These are phyloP conservation scores for Ophiostoma pallidulum DNA, from an alignment of 2,329 filamentous ascomycete genomes.

Conservation along the genomic window DNA sequence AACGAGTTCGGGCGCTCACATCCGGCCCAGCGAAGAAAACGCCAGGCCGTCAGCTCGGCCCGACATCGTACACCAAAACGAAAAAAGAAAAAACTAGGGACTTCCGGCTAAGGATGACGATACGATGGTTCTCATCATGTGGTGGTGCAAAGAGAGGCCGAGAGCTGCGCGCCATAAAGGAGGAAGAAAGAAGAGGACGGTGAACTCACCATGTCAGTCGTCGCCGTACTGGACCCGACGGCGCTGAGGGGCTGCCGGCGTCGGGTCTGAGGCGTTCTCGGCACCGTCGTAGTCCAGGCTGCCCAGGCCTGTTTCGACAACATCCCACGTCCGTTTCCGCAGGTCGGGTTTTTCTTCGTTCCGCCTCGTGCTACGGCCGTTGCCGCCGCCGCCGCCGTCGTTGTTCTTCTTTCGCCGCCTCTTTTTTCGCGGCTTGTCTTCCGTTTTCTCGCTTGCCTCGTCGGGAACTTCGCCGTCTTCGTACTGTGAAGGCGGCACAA, in stretches of 20 bases:
- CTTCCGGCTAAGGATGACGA: constrained; percentile 97
- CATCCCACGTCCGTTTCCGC: constrained; percentile 58
- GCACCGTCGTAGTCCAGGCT: constrained; percentile 50
- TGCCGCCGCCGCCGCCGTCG: constrained; percentile 22
- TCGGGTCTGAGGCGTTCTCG: constrained; percentile 18
- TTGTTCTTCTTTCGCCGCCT: constrained; percentile 11
- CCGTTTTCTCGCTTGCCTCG: constrained; percentile 15
- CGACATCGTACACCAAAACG: background rate
- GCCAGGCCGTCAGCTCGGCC: constrained; percentile 17
- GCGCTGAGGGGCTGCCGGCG: constrained; percentile 28
- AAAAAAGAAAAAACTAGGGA: too few relatives aligned
- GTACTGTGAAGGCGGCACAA: too few relatives aligned
- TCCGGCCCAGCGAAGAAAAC: constrained; percentile 15
- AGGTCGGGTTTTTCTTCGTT: constrained; percentile 49
- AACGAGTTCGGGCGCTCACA: background rate
- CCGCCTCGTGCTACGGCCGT: constrained; percentile 21
- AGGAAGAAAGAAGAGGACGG: background rate
- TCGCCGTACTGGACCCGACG: constrained; percentile 40
- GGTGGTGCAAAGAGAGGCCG: constrained; percentile 1
- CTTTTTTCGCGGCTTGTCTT: constrained; percentile 20
- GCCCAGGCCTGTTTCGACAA: constrained; percentile 52
- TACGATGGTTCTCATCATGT: constrained; percentile 76
- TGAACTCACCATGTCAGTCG: constrained; percentile 16
- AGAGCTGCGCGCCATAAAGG: background rate
- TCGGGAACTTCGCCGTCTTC: background rate